Base-by-base conservation (phyloP, 176 grass and related monocot genomes). In the Tillandsia fasciculata region DNA sequence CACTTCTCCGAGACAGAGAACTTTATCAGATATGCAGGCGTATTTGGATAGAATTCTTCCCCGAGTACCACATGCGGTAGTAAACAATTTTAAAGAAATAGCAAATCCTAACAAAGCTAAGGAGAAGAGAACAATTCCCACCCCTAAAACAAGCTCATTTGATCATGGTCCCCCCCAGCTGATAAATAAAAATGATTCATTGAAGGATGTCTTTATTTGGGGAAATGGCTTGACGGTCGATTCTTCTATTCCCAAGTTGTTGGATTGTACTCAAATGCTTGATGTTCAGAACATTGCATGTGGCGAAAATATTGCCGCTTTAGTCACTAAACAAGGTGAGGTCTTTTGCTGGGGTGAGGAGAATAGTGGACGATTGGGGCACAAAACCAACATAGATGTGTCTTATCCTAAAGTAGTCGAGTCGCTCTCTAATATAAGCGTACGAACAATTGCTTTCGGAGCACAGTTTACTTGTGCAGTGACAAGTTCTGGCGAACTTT, bases 281-380 rank as follows among this genome's bases (percentile, higher is more conserved):
- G 84, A 99, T 71, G 79, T 90, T 50, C 81, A 85, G 73, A 99
- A 66, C 28, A 67, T 90, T 71, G 75, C 75, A 15, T 90, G 94
- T 77, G 94, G 94, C 33, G 87, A 99, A 65, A 86, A 81, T 68
- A 84, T 93, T 53, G 77, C 90, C 54, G 94, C 94, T 53, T 70
- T 93, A 82, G 80, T 99, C 76, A 99, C 89, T 51, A 99, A 90
- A 73, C 82, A 88, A 64, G 94, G 94, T 52, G 84, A 99, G 71
- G 87, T 99, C 49, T 99, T 99, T 70, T 90, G 86, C 33, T 99
- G 94, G 94, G 90, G 89, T 24, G 80, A 84, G 78, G 94, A 90
- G 48, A 86, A 78, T 49, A 68, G 82, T 42, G 89, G 82, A 24
- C 90, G 80, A 84, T 73, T 93, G 64, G 87, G 80, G 52, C 89